Percentiles rank a stretch among this genome's conserved stretches.
phyloP scores from a whole-genome alignment of 2,329 filamentous ascomycete genomes.

The Aureobasidium mangrovei region DNA sequence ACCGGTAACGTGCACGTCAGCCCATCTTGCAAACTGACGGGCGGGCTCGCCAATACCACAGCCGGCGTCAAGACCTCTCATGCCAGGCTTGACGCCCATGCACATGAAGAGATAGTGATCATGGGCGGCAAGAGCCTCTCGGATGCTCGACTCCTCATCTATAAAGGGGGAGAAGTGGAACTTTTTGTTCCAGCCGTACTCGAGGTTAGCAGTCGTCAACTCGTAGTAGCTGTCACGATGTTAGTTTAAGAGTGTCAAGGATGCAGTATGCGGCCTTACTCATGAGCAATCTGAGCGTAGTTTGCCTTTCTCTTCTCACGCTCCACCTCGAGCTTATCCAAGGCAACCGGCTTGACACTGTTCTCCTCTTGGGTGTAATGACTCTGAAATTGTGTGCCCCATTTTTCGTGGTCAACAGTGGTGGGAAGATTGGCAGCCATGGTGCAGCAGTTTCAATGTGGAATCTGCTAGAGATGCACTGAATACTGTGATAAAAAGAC shows the following conservation, averaged over 20 bases:
- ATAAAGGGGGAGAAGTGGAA: slow-evolving; percentile 98
- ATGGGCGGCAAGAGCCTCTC: slow-evolving; percentile 82
- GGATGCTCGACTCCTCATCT: slow-evolving; percentile 72
- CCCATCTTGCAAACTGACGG: slow-evolving; percentile 91
- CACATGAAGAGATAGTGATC: slow-evolving; percentile 93
- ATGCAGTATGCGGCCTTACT: not conserved
- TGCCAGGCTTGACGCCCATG: slow-evolving; percentile 75
- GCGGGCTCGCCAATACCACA: slow-evolving; percentile 94
- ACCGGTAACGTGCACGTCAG: slow-evolving; percentile 76
- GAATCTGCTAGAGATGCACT: not conserved
- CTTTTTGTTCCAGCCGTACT: slow-evolving; percentile 90
- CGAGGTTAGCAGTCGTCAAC: slow-evolving; percentile 47
- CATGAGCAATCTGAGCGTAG: slow-evolving; percentile 5
- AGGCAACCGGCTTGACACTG: not conserved
- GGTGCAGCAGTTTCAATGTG: not conserved
- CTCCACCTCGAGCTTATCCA: not conserved
- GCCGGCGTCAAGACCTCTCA: slow-evolving; percentile 89
- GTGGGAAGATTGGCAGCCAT: not conserved
- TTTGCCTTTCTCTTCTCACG: slow-evolving; percentile 1
- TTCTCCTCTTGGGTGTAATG: slow-evolving; percentile 1
- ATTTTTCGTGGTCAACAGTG: not conserved
- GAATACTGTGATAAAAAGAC: too few relatives aligned
- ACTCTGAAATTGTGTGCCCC: not conserved
- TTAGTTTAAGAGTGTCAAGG: not conserved
- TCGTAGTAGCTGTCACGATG: slow-evolving; percentile 39